Evolutionary conservation across 495 filamentous ascomycete species (phyloP), one percentile per base, ranked within the genome.

Genomic region (Pyrenula massariospora): DNA sequence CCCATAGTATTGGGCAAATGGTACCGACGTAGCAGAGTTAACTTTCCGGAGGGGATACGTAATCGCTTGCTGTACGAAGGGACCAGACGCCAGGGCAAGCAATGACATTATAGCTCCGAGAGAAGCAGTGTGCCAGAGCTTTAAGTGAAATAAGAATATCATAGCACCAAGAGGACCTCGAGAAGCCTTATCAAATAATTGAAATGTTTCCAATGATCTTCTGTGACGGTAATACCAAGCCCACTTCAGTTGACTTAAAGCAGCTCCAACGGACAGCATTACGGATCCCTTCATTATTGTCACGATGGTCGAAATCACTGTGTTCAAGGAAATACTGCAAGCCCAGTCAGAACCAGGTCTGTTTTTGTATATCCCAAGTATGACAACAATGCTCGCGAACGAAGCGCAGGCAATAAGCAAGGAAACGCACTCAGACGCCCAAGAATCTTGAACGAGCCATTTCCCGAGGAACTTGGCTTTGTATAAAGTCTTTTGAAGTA

Each of bases 221-320:
- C 19, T 52, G 19, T 52, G 8, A 24, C 63, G 59, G 8, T 67
- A 66, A 57, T 76, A 77, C 69, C 71, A 76, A 22, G 71, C 72
- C 74, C 74, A 77, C 58, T 77, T 79, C 8, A 78, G 64, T 59
- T 77, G 75, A 1, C 66, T 65, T 20, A 79, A 51, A 10, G 64
- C 68, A 53, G 73, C 70, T 2, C 62, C 66, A 54, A 77, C 56
- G 10, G 69, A 63, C 19, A 72, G 67, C 1, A 66, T 59, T 62
- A 79, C 65, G 5, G 74, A 69, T 3, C 70, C 65, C 54, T 73
- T 73, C 57, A 71, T 70, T 12, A 75, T 59, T 1, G 74, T 73
- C 10, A 62, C 66, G 19, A 78, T 57, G 2, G 79, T 63, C 0
- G 74, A 75, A 0, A 80, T 52, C 22, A 79, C 55, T 1, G 75